Evolutionary conservation across 2,329 filamentous ascomycete species (phyloP).

Genomic region (Aureobasidium zeae): DNA sequence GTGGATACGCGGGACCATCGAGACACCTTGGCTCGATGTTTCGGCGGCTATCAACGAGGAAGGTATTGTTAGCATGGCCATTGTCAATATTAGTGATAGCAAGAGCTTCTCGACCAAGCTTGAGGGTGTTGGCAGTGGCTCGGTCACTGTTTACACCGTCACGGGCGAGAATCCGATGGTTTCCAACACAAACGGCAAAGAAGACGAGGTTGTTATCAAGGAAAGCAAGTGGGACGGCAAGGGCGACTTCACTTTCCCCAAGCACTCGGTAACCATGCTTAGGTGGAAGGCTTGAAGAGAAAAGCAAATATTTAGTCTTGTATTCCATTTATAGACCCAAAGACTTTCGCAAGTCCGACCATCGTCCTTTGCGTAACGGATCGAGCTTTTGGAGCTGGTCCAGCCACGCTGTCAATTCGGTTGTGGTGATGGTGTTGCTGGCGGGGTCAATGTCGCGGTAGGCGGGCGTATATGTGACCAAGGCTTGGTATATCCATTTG

Average conservation of each 20-base stretch:
- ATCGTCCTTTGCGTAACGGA: slow-evolving; percentile 63
- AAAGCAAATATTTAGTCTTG: too few relatives aligned
- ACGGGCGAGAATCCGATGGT: slow-evolving; percentile 48
- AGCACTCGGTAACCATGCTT: slow-evolving; percentile 27
- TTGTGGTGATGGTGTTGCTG: slow-evolving; percentile 34
- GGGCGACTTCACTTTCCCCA: slow-evolving; percentile 56
- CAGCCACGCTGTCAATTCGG: slow-evolving; percentile 46
- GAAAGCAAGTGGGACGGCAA: slow-evolving; percentile 56
- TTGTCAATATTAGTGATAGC: slow-evolving; percentile 60
- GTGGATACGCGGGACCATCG: slow-evolving; percentile 56
- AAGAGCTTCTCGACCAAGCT: slow-evolving; percentile 51
- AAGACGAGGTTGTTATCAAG: slow-evolving; percentile 53
- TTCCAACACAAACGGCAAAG: slow-evolving; percentile 53
- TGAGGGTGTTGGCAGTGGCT: slow-evolving; percentile 43
- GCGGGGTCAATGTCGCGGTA: slow-evolving; percentile 41
- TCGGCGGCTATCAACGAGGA: slow-evolving; percentile 51
- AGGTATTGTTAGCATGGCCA: slow-evolving; percentile 56
- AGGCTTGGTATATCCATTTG: slow-evolving; percentile 84
- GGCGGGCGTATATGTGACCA: slow-evolving; percentile 66
- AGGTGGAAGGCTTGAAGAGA: slow-evolving; percentile 17
- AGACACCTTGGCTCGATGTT: slow-evolving; percentile 62
- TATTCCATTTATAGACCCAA: slow-evolving; percentile 35
- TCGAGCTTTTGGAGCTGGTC: slow-evolving; percentile 59
- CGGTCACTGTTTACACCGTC: slow-evolving; percentile 55
- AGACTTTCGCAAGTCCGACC: slow-evolving; percentile 57